Base-by-base conservation (phyloP, 176 grass and related monocot genomes). In the Ampelocalamus luodianensis region DNA sequence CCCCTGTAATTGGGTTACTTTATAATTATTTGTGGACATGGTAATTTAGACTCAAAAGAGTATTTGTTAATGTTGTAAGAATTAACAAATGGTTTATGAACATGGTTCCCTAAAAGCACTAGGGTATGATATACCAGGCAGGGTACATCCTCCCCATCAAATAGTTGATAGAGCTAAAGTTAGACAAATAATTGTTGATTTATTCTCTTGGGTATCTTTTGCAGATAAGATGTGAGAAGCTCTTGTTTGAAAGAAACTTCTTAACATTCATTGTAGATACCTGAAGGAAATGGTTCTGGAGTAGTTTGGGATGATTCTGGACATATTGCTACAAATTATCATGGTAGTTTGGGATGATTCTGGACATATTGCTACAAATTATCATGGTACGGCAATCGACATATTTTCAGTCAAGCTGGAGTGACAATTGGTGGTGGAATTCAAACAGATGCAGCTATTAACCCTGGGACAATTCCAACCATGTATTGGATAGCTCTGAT, bases 261-360 rank as follows among this genome's bases (percentile, higher is more conserved):
- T 85, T 79, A 68, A 68, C 7, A 36, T 80, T 56, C 53, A 87
- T 81, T 87, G 64, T 88, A 98, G 96, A 85, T 94, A 56, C 96
- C 96, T 50, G 93, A 98, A 96, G 96, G 96, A 90, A 98, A 98
- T 89, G 96, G 96, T 75, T 96, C 93, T 85, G 96, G 96, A 84
- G 74, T 98, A 88, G 86, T 99, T 87, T 99, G 93, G 96, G 93
- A 99, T 86, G 87, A 92, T 73, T 87, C 64, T 76, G 96, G 93
- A 75, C 87, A 96, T 81, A 90, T 98, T 64, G 91, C 96, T 82
- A 98, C 96, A 89, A 98, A 98, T 83, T 98, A 95, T 78, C 96
- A n/a, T n/a, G n/a, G n/a, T n/a, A n/a, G n/a, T n/a, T n/a, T n/a
- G n/a, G n/a, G n/a, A n/a, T n/a, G n/a, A n/a, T n/a, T n/a, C n/a